These are phyloP conservation scores for Mesembryanthemum crystallinum DNA, from an alignment of 148 eudicot species.

Conservation along the genomic window DNA sequence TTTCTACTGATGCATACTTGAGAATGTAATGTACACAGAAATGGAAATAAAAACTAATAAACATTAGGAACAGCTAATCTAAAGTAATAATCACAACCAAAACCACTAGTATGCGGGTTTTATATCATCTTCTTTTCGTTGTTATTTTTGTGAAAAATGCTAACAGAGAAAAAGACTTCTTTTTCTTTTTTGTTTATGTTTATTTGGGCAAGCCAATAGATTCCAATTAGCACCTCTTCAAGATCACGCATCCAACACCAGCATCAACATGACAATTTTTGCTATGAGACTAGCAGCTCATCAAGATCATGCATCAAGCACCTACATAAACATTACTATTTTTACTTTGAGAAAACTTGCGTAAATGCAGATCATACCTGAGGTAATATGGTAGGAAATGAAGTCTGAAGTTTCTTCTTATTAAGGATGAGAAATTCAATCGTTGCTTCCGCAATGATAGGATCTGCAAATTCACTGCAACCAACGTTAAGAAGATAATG, in stretches of 20 bases:
- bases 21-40: not conserved
- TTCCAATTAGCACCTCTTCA: not conserved
- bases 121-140: not conserved
- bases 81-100: not conserved
- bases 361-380: conserved; percentile 49
- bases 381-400: conserved; percentile 76
- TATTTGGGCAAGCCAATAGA: not conserved
- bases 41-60: not conserved
- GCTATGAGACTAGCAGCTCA: not conserved
- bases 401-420: conserved; percentile 58
- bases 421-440: conserved; percentile 64
- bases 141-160: not conserved
- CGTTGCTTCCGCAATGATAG: conserved; percentile 87
- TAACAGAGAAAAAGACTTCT: not conserved
- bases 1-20: not conserved
- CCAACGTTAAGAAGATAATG: conserved; percentile 21
- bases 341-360: not conserved
- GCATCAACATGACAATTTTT: not conserved
- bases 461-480: conserved; percentile 96
- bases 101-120: not conserved
- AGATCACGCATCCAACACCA: conserved; percentile 1
- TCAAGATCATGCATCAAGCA: conserved; percentile 7
- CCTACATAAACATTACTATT: not conserved
- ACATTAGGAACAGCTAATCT: not conserved
- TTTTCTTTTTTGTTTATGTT: not conserved